Percentiles rank a stretch among this genome's conserved stretches.
These are phyloP conservation scores for Periconia sp. DNA, from an alignment of 2,329 filamentous ascomycete species.

Conservation along the genomic window DNA sequence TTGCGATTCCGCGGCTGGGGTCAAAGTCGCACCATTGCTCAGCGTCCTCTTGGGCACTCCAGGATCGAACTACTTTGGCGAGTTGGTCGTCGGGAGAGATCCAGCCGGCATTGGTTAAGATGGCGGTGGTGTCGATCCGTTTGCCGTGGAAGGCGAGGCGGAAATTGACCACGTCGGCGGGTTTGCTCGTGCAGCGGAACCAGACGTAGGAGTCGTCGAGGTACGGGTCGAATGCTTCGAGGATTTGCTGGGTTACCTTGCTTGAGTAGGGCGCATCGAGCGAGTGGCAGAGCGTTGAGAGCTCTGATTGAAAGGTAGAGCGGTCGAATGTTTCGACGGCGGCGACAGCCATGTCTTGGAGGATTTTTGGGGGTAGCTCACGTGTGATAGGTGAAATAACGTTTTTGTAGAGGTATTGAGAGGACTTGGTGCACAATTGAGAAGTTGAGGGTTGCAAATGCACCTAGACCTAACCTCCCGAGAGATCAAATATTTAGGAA, in stretches of 20 bases:
- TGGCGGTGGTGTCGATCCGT: background rate
- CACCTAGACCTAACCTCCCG: background rate
- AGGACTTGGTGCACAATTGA: background rate
- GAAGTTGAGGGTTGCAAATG: background rate
- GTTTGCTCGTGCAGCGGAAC: background rate
- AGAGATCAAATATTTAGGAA: background rate
- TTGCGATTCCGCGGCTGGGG: background rate
- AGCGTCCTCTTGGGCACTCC: background rate
- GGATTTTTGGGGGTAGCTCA: background rate
- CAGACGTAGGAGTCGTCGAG: background rate
- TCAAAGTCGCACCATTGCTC: conserved; percentile 1
- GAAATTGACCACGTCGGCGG: background rate
- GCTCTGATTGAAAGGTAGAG: background rate
- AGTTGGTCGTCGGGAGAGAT: background rate
- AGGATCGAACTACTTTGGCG: background rate
- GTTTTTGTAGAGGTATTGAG: background rate
- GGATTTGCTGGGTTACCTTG: background rate
- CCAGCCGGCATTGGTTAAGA: background rate
- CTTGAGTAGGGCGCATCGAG: background rate
- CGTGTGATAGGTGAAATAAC: background rate
- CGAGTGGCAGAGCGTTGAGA: background rate
- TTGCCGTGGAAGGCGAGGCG: background rate
- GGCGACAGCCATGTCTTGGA: background rate
- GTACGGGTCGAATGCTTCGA: background rate
- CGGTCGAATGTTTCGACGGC: background rate